A percentile compares a stretch with the other conserved stretches of the same genome.
Evolutionary conservation across 2,329 filamentous ascomycete species (phyloP).

Genomic region (Aspergillus neoniger): DNA sequence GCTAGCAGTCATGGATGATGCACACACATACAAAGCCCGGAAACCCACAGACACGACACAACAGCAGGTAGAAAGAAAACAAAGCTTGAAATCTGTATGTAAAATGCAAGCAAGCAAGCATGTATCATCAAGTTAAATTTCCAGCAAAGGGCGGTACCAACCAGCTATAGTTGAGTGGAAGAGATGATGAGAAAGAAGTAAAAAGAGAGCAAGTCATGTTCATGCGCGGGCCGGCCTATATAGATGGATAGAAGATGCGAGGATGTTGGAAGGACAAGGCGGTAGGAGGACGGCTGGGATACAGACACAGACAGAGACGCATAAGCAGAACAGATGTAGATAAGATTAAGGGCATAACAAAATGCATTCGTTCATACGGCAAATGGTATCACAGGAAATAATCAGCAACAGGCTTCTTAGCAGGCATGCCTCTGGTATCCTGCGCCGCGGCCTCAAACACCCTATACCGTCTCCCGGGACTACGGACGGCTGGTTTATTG

Average conservation of each 20-base stretch:
- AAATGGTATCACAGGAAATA: constrained; percentile 69
- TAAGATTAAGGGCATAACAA: neutral
- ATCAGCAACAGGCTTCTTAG: constrained; percentile 96
- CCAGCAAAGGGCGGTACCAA: neutral
- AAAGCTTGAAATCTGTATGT: too few relatives aligned
- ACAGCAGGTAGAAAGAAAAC: neutral
- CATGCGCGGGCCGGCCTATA: constrained; percentile 3
- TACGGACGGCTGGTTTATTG: constrained; percentile 53
- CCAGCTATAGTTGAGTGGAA: too few relatives aligned
- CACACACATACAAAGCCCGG: neutral
- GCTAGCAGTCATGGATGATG: too few relatives aligned
- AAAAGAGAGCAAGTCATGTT: neutral
- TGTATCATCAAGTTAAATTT: neutral
- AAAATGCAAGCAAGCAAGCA: neutral
- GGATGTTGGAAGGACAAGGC: neutral
- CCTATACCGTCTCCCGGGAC: constrained; percentile 85
- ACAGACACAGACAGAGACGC: neutral
- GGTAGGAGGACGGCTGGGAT: neutral
- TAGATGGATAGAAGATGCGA: neutral
- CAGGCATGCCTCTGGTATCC: constrained; percentile 94
- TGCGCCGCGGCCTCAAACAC: constrained; percentile 97
- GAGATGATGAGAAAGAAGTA: too few relatives aligned
- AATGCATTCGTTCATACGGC: neutral
- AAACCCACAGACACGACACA: too few relatives aligned
- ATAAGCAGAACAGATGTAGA: neutral